Conservation (phyloP, 495 filamentous ascomycete species). For the Glonium stellatum region DNA sequence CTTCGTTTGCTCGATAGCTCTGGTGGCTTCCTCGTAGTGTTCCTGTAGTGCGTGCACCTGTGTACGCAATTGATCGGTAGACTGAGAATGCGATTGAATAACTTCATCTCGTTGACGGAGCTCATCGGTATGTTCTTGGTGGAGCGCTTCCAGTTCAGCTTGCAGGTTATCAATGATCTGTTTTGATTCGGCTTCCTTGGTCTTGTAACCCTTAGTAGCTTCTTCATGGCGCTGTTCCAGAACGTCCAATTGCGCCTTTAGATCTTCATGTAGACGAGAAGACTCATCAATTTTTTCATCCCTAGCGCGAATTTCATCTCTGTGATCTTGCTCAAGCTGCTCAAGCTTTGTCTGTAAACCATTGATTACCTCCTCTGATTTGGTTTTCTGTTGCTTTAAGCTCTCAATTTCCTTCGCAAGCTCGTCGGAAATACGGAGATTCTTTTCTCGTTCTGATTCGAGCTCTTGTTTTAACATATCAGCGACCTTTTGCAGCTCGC, state of each 20-base stretch:
- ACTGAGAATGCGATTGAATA: constrained; percentile 14
- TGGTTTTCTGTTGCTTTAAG: background rate
- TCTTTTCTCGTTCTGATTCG: background rate
- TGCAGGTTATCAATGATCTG: constrained; percentile 19
- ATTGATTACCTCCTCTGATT: constrained; percentile 4
- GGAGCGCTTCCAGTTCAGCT: constrained; percentile 15
- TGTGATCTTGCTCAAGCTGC: constrained; percentile 17
- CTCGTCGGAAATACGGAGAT: background rate
- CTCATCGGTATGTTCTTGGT: constrained; percentile 24
- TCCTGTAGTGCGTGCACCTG: constrained; percentile 17
- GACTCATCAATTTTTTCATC: constrained; percentile 14
- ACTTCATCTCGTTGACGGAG: constrained; percentile 17
- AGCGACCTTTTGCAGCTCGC: constrained; percentile 17
- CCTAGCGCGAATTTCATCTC: constrained; percentile 10
- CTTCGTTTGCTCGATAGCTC: constrained; percentile 6
- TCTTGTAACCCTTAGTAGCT: constrained; percentile 4
- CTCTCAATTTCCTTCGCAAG: background rate
- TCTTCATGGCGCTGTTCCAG: constrained; percentile 14
- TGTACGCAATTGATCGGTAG: constrained; percentile 7
- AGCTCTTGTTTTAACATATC: constrained; percentile 8
- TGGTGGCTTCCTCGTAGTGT: constrained; percentile 7
- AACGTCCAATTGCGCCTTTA: constrained; percentile 10
- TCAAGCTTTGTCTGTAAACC: constrained; percentile 13
- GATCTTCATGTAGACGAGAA: constrained; percentile 1
- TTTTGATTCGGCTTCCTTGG: constrained; percentile 11